These are phyloP conservation scores for Ustilaginoidea virens DNA, from an alignment of 2,329 filamentous ascomycete species.

Conservation along the genomic window DNA sequence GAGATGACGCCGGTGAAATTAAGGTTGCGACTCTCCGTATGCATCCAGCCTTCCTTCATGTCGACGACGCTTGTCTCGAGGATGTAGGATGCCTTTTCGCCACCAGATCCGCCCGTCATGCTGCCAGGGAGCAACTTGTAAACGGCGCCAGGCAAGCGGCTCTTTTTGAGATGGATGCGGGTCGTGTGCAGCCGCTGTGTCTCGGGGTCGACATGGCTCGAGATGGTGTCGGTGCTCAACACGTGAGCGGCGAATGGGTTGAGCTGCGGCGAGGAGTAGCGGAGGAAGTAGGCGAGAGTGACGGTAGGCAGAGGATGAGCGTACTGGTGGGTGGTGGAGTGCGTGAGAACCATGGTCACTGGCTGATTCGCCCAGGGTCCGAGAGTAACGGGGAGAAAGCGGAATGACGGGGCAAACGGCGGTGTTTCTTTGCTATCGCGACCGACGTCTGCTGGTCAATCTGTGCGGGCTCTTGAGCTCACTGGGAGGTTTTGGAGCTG, in stretches of 20 bases:
- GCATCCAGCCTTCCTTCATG: constrained; percentile 69
- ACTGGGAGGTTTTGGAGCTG: constrained; percentile 8
- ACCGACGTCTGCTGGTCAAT: constrained; percentile 1
- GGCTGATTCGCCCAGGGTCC: too few species aligned
- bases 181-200: constrained; percentile 65
- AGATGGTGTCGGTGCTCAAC: constrained; percentile 69
- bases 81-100: constrained; percentile 63
- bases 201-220: constrained; percentile 53
- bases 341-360: constrained; percentile 45
- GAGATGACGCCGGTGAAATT: constrained; percentile 71
- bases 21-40: constrained; percentile 64
- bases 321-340: constrained; percentile 56
- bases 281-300: constrained; percentile 77
- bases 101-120: constrained; percentile 45
- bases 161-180: constrained; percentile 69
- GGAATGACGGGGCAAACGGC: too few species aligned
- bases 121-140: constrained; percentile 60
- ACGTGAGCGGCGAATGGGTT: constrained; percentile 77
- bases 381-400: constrained; percentile 6
- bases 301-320: constrained; percentile 73
- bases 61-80: constrained; percentile 69
- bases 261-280: constrained; percentile 54
- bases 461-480: constrained; percentile 9
- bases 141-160: constrained; percentile 58
- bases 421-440: constrained; percentile 3